These are phyloP conservation scores for Aspergillus sp. DNA, from an alignment of 2,329 filamentous ascomycete genomes.

Conservation along the genomic window DNA sequence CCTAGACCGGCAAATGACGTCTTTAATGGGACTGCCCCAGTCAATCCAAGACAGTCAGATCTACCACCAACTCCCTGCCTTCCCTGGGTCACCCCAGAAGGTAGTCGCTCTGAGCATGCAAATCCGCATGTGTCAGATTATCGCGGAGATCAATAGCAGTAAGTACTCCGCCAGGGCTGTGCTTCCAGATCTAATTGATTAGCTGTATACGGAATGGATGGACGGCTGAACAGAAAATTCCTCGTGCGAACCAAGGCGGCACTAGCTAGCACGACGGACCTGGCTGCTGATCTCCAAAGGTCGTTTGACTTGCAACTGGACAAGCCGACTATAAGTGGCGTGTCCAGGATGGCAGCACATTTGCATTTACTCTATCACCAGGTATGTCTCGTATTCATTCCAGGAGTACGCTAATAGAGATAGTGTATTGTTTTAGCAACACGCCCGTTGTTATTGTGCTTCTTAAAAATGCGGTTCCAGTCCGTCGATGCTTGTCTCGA, in stretches of 20 bases:
- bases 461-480: constrained; percentile 39
- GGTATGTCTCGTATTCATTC: constrained; percentile 21
- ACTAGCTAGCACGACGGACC: constrained; percentile 38
- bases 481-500: constrained; percentile 26
- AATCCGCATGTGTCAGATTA: constrained; percentile 47
- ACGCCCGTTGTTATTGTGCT: constrained; percentile 45
- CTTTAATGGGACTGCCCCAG: constrained; percentile 53
- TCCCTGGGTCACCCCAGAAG: constrained; percentile 39
- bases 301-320: constrained; percentile 40
- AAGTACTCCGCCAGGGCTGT: not conserved
- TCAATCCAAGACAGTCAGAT: constrained; percentile 54
- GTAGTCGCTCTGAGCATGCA: constrained; percentile 46
- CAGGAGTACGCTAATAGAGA: not conserved
- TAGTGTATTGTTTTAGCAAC: constrained; percentile 45
- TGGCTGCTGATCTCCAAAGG: constrained; percentile 41
- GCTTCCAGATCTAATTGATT: not conserved
- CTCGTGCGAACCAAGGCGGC: constrained; percentile 42
- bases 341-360: constrained; percentile 45
- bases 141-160: constrained; percentile 48
- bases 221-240: constrained; percentile 36
- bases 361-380: constrained; percentile 43
- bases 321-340: constrained; percentile 34
- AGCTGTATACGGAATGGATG: constrained; percentile 46
- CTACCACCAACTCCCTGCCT: constrained; percentile 47
- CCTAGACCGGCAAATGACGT: constrained; percentile 48